These are phyloP conservation scores for Thielaviopsis punctulata DNA, from an alignment of 2,329 filamentous ascomycete species.

Conservation along the genomic window DNA sequence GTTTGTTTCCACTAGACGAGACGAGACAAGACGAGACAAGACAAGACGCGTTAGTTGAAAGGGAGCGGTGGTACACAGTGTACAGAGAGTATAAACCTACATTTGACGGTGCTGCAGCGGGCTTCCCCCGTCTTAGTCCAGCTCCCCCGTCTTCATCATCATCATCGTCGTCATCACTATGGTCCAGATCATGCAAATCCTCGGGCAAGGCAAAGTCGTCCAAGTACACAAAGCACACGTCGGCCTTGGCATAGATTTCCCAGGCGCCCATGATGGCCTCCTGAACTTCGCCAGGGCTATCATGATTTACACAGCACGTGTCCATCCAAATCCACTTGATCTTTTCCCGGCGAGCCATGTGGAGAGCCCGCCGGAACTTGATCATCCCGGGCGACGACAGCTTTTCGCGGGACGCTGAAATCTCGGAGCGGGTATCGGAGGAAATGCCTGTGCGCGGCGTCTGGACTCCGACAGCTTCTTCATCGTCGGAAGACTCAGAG, in stretches of 20 bases:
- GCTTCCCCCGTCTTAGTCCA: conserved; percentile 2
- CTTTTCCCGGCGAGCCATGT: conserved; percentile 11
- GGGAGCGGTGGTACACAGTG: neutral
- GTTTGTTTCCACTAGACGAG: conserved; percentile 5
- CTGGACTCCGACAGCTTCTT: neutral
- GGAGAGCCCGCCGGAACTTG: conserved; percentile 7
- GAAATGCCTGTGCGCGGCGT: conserved; percentile 5
- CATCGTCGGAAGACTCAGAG: neutral
- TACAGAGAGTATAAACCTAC: neutral
- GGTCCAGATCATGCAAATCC: conserved; percentile 5
- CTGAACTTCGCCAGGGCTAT: conserved; percentile 15
- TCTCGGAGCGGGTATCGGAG: conserved; percentile 4
- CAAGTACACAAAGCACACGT: conserved; percentile 17
- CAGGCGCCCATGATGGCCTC: conserved; percentile 17
- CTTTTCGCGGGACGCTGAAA: neutral
- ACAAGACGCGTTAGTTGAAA: neutral
- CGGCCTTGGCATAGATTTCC: conserved; percentile 15
- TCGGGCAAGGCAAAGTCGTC: conserved; percentile 13
- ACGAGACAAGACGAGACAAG: neutral
- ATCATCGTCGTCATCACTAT: conserved; percentile 5
- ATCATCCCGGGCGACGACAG: conserved; percentile 4
- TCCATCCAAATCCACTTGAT: conserved; percentile 17
- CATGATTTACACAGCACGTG: conserved; percentile 19
- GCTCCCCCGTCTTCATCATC: conserved; percentile 5
- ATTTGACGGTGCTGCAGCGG: neutral